Base-by-base conservation (phyloP, 2,329 filamentous ascomycete genomes). In the Monosporascus sp. region DNA sequence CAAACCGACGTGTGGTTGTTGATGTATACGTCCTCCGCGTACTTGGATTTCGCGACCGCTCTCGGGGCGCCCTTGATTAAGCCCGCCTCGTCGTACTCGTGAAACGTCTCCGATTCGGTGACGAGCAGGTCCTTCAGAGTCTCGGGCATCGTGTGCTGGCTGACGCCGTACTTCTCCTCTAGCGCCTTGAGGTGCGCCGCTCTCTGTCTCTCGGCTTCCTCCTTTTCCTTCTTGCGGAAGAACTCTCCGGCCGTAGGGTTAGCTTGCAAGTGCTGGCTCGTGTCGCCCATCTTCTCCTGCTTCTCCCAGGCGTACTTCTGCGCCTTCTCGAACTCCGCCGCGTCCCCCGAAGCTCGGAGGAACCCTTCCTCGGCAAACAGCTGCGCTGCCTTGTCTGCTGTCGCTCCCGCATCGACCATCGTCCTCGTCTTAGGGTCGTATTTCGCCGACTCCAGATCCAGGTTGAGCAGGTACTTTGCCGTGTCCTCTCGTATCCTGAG, bases 351-450 rank as follows among this genome's bases (percentile, higher is more conserved):
- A 1, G 86, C 87, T 44, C 87, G 85, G 73, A 96, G 83, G 70
- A 96, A 97, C 46, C 93, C 93, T 63, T 97, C 92, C 64, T 97
- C 94, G 4, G 92, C 92, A 52, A 94, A 93, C 6, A 96, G 72
- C 31, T 87, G 84, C 7, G 92, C 88, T 3, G 89, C 88, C 61
- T 86, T 87, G 73, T 95, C 91, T 22, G 82, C 82, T 35, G 86
- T 89, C 7, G 88, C 91, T 48, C 91, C 91, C 58, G 84, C 85
- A 66, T 96, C 90, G 22, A 96, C 88, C 79, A 99, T 90, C 8
- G 89, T 87, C 63, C 94, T 82, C 14, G 92, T 97, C 69, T 99
- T 99, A 0, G 94, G 94, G 66, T 99, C 93, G 72, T 99, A 99
- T 70, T 96, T 95, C 2, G 95, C 94, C 1, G 92, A 97, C 65